Percentiles rank a stretch among this genome's conserved stretches.
Conservation (phyloP, 2,329 filamentous ascomycete genomes). For the Epichloe gansuensis region DNA sequence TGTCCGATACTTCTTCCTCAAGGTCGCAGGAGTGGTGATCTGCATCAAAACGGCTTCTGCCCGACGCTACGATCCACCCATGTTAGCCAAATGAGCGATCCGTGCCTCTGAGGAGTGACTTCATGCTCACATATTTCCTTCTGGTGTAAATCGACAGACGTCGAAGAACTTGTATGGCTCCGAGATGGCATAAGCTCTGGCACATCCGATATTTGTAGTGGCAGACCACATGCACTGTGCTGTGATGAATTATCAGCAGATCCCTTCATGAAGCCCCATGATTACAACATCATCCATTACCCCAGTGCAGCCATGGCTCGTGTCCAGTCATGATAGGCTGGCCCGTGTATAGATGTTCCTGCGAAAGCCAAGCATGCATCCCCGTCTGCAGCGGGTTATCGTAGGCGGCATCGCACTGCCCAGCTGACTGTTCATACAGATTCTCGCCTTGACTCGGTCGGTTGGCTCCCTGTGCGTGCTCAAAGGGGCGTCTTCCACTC, state of each 20-base stretch:
- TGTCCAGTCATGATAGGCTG: conserved; percentile 19
- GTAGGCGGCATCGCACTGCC: conserved; percentile 17
- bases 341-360: conserved; percentile 17
- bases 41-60: conserved; percentile 13
- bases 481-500: conserved; percentile 16
- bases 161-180: conserved; percentile 20
- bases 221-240: conserved; percentile 25
- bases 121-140: conserved; percentile 22
- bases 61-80: conserved; percentile 13
- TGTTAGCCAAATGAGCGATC: neutral
- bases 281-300: conserved; percentile 11
- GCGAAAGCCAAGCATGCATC: conserved; percentile 18
- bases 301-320: conserved; percentile 25
- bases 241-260: conserved; percentile 6
- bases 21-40: neutral
- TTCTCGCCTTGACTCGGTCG: conserved; percentile 23
- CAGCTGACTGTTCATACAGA: conserved; percentile 19
- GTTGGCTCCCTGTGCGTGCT: conserved; percentile 17
- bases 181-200: conserved; percentile 18
- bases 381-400: conserved; percentile 18
- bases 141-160: conserved; percentile 23
- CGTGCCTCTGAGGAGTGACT: too few relatives aligned
- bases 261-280: neutral
- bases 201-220: conserved; percentile 22
- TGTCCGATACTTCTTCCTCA: neutral